These are phyloP conservation scores for Phaeosphaeriaceae sp. DNA, from an alignment of 2,329 filamentous ascomycete genomes.

Conservation along the genomic window DNA sequence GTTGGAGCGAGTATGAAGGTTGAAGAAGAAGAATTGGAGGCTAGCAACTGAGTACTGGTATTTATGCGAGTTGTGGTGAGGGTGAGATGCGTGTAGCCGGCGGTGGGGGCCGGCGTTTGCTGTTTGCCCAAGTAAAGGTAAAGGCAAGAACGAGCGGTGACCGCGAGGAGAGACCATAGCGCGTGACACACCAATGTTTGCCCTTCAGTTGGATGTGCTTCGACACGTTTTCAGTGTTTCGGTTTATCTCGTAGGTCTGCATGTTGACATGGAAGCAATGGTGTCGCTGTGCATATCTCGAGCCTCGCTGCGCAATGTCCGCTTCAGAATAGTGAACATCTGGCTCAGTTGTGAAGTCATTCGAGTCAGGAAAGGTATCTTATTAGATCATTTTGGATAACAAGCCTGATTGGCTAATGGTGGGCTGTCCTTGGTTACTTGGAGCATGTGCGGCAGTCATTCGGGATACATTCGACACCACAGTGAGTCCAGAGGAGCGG, in stretches of 20 bases:
- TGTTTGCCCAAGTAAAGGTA: conserved; percentile 7
- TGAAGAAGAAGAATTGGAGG: neutral
- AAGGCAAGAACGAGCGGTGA: conserved; percentile 10
- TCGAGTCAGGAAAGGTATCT: too few species aligned
- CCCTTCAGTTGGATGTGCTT: neutral
- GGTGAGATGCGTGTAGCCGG: neutral
- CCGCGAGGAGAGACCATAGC: neutral
- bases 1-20: neutral
- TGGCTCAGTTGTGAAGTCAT: too few species aligned
- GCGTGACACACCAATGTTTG: neutral
- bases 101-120: conserved; percentile 3
- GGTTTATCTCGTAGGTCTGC: neutral
- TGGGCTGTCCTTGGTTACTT: too few species aligned
- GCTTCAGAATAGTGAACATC: too few species aligned
- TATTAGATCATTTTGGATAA: too few species aligned
- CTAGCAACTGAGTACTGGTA: neutral
- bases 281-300: neutral
- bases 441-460: too few species aligned
- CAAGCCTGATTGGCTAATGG: too few species aligned
- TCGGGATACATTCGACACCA: too few species aligned
- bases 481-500: too few species aligned
- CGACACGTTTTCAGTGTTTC: neutral
- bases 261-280: neutral
- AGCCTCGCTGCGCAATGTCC: neutral
- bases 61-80: neutral